phyloP scores from a whole-genome alignment of 2,329 filamentous ascomycete genomes.

The Herpotrichia juniperi region DNA sequence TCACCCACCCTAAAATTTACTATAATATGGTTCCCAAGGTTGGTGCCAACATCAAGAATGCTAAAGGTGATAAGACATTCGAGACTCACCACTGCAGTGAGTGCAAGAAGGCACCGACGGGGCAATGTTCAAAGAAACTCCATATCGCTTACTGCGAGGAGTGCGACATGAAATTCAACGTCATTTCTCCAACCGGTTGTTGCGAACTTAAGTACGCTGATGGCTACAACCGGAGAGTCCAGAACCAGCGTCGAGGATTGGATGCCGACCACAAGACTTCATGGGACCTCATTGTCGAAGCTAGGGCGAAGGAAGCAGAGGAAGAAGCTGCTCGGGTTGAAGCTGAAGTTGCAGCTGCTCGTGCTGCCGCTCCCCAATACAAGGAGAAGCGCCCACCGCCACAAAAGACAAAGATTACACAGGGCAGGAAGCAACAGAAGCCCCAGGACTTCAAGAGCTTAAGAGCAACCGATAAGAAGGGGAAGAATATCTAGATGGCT shows the following conservation, averaged over 20 bases:
- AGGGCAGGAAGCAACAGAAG: too few relatives aligned
- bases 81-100: background rate
- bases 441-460: too few relatives aligned
- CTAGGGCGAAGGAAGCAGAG: too few relatives aligned
- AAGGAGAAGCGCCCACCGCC: too few relatives aligned
- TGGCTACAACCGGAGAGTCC: background rate
- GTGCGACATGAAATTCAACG: background rate
- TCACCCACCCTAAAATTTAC: background rate
- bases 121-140: background rate
- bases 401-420: too few relatives aligned
- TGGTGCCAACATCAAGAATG: background rate
- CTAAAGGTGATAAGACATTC: background rate
- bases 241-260: background rate
- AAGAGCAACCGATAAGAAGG: too few relatives aligned
- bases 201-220: background rate
- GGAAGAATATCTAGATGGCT: too few relatives aligned
- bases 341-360: too few relatives aligned
- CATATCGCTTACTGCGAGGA: background rate
- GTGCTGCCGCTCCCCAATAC: too few relatives aligned
- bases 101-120: background rate
- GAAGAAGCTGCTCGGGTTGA: too few relatives aligned
- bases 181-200: background rate
- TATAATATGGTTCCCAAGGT: background rate
- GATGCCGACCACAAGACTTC: background rate
- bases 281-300: too few relatives aligned